Conservation (phyloP, 495 filamentous ascomycete species). For the Xylaria palmicola region DNA sequence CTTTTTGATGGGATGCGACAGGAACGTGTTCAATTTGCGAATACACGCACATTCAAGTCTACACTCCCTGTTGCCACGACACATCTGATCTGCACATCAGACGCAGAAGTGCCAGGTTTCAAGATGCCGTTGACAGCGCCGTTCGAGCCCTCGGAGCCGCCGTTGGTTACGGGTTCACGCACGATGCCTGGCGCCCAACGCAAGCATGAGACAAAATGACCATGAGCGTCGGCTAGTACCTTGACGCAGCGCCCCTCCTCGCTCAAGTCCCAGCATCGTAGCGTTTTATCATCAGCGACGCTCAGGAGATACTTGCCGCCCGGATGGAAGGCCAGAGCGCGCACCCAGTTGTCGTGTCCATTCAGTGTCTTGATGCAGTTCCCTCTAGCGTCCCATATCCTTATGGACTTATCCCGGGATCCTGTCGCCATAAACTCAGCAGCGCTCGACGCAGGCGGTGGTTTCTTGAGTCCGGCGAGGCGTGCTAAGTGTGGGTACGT, state of each 20-base stretch:
- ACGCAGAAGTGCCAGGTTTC: constrained; percentile 44
- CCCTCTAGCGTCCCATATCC: constrained; percentile 84
- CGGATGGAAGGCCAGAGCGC: constrained; percentile 84
- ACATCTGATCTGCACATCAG: constrained; percentile 54
- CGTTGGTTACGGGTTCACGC: constrained; percentile 53
- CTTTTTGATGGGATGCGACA: neutral
- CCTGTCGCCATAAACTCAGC: constrained; percentile 93
- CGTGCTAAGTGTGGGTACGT: constrained; percentile 73
- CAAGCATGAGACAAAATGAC: constrained; percentile 83
- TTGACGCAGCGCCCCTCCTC: constrained; percentile 92
- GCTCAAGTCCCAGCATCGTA: constrained; percentile 91
- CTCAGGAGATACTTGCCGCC: constrained; percentile 90
- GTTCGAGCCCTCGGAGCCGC: constrained; percentile 51
- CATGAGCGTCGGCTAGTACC: constrained; percentile 74
- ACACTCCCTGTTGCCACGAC: constrained; percentile 65
- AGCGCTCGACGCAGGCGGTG: constrained; percentile 67
- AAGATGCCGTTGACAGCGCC: constrained; percentile 47
- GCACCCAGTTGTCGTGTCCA: constrained; percentile 97
- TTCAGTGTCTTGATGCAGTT: constrained; percentile 82
- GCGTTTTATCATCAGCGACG: constrained; percentile 84
- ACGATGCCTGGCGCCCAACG: constrained; percentile 84
- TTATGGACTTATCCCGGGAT: constrained; percentile 86
- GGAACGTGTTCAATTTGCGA: constrained; percentile 47
- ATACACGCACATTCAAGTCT: constrained; percentile 60
- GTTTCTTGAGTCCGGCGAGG: constrained; percentile 81